Percentiles rank a stretch among this genome's conserved stretches.
These are phyloP conservation scores for Diaporthe destruens DNA, from an alignment of 2,329 filamentous ascomycete genomes.

Conservation along the genomic window DNA sequence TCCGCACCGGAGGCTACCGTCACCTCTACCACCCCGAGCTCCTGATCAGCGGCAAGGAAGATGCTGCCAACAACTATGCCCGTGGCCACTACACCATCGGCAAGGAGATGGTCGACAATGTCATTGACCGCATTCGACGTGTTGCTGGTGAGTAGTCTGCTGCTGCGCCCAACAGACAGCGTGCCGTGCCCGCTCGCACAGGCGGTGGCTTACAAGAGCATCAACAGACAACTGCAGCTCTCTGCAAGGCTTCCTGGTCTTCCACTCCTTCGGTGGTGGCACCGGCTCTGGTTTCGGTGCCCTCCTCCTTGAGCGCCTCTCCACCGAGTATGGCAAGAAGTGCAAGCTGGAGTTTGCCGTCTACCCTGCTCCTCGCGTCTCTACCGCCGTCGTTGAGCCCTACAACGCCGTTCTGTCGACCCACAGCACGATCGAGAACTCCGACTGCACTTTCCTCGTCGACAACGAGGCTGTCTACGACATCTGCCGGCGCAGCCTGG, in stretches of 20 bases:
- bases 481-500: slow-evolving; percentile 79
- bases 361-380: slow-evolving; percentile 77
- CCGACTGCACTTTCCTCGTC: slow-evolving; percentile 83
- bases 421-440: slow-evolving; percentile 82
- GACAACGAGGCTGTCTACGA: slow-evolving; percentile 83
- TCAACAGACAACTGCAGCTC: slow-evolving; percentile 76
- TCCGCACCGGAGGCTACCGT: slow-evolving; percentile 76
- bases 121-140: slow-evolving; percentile 77
- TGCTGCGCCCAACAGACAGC: not conserved
- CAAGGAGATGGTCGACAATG: slow-evolving; percentile 80
- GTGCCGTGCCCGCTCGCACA: slow-evolving; percentile 42
- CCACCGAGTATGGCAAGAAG: slow-evolving; percentile 82
- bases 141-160: slow-evolving; percentile 68
- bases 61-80: slow-evolving; percentile 83
- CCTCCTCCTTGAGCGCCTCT: slow-evolving; percentile 78
- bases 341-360: slow-evolving; percentile 82
- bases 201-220: slow-evolving; percentile 42
- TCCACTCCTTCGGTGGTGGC: slow-evolving; percentile 81
- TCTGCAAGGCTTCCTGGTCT: slow-evolving; percentile 80
- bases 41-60: slow-evolving; percentile 80
- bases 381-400: slow-evolving; percentile 78
- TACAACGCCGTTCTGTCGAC: slow-evolving; percentile 81
- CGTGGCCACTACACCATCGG: slow-evolving; percentile 82
- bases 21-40: slow-evolving; percentile 80
- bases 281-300: slow-evolving; percentile 80